These are phyloP conservation scores for Cutaneotrichosporon sp. DNA, from an alignment of 1,284 basidiomycete genomes.

Conservation along the genomic window DNA sequence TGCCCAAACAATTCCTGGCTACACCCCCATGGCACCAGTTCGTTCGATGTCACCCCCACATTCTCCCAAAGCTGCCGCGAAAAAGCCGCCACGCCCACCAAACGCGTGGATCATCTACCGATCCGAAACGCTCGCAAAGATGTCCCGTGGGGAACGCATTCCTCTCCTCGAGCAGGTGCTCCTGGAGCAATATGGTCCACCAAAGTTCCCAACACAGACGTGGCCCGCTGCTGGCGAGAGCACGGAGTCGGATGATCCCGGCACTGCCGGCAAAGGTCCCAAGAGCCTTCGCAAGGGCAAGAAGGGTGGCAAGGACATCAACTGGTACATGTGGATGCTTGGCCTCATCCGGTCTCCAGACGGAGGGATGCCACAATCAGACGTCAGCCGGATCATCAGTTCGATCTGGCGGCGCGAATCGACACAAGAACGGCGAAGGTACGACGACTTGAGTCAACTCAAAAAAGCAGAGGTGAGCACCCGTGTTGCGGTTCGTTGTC, in stretches of 20 bases:
- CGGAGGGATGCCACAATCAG: slow-evolving; percentile 59
- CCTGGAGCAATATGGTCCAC: slow-evolving; percentile 6
- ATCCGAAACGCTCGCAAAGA: slow-evolving; percentile 55
- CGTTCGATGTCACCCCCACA: background rate
- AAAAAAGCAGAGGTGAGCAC: slow-evolving; percentile 59
- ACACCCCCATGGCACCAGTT: background rate
- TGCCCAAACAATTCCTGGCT: background rate
- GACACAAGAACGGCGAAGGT: slow-evolving; percentile 56
- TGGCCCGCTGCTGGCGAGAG: background rate
- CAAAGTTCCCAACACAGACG: background rate
- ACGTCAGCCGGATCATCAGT: slow-evolving; percentile 66
- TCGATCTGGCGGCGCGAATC: slow-evolving; percentile 64
- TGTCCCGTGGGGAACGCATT: slow-evolving; percentile 6
- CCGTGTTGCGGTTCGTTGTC: background rate
- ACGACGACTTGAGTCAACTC: slow-evolving; percentile 63
- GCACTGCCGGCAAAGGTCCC: slow-evolving; percentile 8
- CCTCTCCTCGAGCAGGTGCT: slow-evolving; percentile 1
- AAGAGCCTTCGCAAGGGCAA: slow-evolving; percentile 25
- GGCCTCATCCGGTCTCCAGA: slow-evolving; percentile 36
- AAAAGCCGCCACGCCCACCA: slow-evolving; percentile 56
- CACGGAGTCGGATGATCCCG: background rate
- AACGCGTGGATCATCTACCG: slow-evolving; percentile 94
- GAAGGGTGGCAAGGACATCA: slow-evolving; percentile 27
- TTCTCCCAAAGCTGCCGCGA: background rate
- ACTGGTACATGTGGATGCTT: slow-evolving; percentile 15